Evolutionary conservation across 2,329 filamentous ascomycete genomes (phyloP).

Genomic region (Harringtonia lauricola): DNA sequence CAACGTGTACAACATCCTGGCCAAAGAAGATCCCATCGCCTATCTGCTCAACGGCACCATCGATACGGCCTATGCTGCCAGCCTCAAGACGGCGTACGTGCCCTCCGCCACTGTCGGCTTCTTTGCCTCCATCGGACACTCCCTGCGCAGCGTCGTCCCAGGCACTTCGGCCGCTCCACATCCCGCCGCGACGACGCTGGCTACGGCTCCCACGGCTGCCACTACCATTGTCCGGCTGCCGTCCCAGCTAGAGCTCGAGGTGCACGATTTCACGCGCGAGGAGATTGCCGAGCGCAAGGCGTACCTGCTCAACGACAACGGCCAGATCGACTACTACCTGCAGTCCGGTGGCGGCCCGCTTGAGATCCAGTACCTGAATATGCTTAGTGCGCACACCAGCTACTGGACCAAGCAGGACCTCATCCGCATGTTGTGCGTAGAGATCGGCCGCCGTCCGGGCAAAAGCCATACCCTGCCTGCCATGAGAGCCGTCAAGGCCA

Average conservation of each 20-base stretch:
- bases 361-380: constrained; percentile 93
- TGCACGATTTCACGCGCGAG: constrained; percentile 87
- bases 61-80: constrained; percentile 66
- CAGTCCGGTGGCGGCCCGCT: constrained; percentile 75
- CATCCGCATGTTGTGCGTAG: constrained; percentile 78
- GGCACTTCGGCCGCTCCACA: constrained; percentile 23
- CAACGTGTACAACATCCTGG: constrained; percentile 90
- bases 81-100: constrained; percentile 67
- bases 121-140: constrained; percentile 51
- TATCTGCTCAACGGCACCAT: constrained; percentile 88
- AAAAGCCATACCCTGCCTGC: constrained; percentile 44
- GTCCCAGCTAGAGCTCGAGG: constrained; percentile 78
- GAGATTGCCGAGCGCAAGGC: constrained; percentile 87
- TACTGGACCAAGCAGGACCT: constrained; percentile 89
- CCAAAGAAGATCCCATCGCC: constrained; percentile 63
- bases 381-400: constrained; percentile 88
- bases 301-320: constrained; percentile 85
- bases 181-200: constrained; percentile 11
- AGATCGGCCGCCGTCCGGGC: constrained; percentile 68
- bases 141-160: constrained; percentile 51
- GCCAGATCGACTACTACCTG: constrained; percentile 86
- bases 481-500: constrained; percentile 47
- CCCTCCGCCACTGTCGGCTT: constrained; percentile 60
- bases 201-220: constrained; percentile 21
- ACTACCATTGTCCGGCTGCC: constrained; percentile 33